Evolutionary conservation across 116 monocot genomes (phyloP), one percentile per base, ranked within the genome.

Genomic region (Phalaenopsis hybrid): DNA sequence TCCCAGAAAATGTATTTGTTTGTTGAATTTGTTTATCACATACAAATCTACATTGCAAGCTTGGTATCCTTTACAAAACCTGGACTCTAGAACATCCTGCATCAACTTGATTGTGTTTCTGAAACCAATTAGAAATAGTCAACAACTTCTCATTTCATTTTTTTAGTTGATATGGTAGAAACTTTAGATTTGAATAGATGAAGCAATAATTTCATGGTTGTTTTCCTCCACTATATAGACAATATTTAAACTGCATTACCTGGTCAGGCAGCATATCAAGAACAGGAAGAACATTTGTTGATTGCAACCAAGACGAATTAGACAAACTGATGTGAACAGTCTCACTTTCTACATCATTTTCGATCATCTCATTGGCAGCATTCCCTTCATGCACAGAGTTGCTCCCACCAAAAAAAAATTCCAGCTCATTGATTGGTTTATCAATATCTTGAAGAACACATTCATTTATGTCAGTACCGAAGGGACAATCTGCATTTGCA

Each of bases 251-350:
- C 16, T 4, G 41, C 15, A 45, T 78, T 85, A 92, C 92, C 92
- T 90, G 88, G 76, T 87, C 76, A 52, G 81, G 81, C n/a, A 88
- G 81, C 81, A 87, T 78, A 69, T 79, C 79, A 61, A 85, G 80
- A 43, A 89, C 73, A 41, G 91, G 79, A 83, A 86, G 80, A 85
- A 49, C 44, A 81, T 79, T 75, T 44, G 92, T 85, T 65, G 89
- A 76, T 34, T 86, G 79, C 16, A 85, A 50, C 90, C 89, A 89
- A 50, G 86, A 84, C 25, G 92, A 82, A 52, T 82, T 72, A 77
- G 75, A 79, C 76, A 88, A 13, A 84, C 77, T 79, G 84, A 81
- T 49, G 48, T 89, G 86, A 79, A 89, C 50, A 52, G 77, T 44
- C 73, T 82, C 78, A 80, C 80, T 85, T 81, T n/a, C 75, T 81